Conservation (phyloP, 768 basidiomycete species). For the Calocybe indica region DNA sequence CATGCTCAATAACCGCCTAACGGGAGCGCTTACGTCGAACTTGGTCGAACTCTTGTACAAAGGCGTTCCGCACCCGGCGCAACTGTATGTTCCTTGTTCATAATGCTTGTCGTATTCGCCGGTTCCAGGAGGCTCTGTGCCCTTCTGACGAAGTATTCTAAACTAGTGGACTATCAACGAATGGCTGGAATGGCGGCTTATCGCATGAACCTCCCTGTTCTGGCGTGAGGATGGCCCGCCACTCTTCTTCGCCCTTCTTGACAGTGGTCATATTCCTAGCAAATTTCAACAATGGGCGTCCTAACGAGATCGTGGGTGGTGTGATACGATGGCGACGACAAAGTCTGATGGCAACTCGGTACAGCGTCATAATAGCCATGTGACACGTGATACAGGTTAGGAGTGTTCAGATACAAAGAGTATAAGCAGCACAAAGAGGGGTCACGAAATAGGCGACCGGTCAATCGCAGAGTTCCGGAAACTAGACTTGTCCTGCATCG, state of each 20-base stretch:
- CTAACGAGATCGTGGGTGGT: not conserved
- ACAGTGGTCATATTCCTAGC: constrained; percentile 30
- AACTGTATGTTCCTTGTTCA: constrained; percentile 65
- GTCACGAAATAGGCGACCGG: constrained; percentile 26
- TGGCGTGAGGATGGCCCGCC: constrained; percentile 73
- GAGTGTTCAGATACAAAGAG: no score
- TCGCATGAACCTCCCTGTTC: constrained; percentile 58
- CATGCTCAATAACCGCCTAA: not conserved
- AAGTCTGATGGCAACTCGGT: constrained; percentile 6
- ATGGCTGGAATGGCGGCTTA: not conserved
- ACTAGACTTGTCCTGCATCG: constrained; percentile 84
- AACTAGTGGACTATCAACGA: constrained; percentile 46
- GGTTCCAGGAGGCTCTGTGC: constrained; percentile 74
- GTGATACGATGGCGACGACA: not conserved
- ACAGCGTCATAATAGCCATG: not conserved
- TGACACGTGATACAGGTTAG: constrained; percentile 1
- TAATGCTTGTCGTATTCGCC: constrained; percentile 74
- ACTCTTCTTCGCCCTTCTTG: constrained; percentile 68
- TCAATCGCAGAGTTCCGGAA: constrained; percentile 66
- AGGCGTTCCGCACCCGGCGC: constrained; percentile 76
- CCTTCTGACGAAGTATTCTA: constrained; percentile 78
- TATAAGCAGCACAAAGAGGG: no score
- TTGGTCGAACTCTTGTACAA: constrained; percentile 88
- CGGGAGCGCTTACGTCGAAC: constrained; percentile 49
- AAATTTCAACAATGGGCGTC: not conserved